Evolutionary conservation across 371 early-diverging fungal genomes (phyloP), one percentile per base, ranked within the genome.

Genomic region (Circinella minor): DNA sequence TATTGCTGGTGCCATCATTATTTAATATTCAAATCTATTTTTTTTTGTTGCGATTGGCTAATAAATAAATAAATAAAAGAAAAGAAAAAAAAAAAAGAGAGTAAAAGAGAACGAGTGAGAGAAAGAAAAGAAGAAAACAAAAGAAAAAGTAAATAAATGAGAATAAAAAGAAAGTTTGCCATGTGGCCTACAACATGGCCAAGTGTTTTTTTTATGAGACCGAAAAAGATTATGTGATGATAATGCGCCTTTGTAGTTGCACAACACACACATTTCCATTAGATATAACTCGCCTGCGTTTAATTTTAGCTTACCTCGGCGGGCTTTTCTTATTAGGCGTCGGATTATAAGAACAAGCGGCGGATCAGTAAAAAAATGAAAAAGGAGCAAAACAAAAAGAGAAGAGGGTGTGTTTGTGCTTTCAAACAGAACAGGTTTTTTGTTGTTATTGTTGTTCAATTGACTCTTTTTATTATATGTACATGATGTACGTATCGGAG

Each of bases 131-230:
- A 54, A 34, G 55, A 59, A 37, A 13, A 27, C 27, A 39, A 51
- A 47, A 69, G 36, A 20, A 63, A 65, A 63, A 43, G 20, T 15
- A 34, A 43, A 49, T 43, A 55, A 60, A 27, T 27, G 14, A 48
- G 60, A 34, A 60, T 43, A 55, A 57, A 61, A 55, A 65, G 66
- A 59, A 68, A 61, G 68, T 68, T 46, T 43, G 68, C 68, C 68
- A 68, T 68, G 68, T 68, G 68, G 68, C 37, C 60, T 14, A 43
- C 6, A 48, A 7, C 63, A 46, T 63, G 34, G 63, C 48, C 43
- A 46, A 47, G 36, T 63, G n/a, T 63, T 47, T 63, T 61, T 61
- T 20, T 59, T 59, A 27, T 20, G 18, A 59, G 47, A 47, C 11
- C 47, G 47, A 47, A n/a, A 51, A 15, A n/a, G n/a, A 34, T 18